phyloP scores from a whole-genome alignment of 2,329 filamentous ascomycete species.

The Monosporascus cannonballus region DNA sequence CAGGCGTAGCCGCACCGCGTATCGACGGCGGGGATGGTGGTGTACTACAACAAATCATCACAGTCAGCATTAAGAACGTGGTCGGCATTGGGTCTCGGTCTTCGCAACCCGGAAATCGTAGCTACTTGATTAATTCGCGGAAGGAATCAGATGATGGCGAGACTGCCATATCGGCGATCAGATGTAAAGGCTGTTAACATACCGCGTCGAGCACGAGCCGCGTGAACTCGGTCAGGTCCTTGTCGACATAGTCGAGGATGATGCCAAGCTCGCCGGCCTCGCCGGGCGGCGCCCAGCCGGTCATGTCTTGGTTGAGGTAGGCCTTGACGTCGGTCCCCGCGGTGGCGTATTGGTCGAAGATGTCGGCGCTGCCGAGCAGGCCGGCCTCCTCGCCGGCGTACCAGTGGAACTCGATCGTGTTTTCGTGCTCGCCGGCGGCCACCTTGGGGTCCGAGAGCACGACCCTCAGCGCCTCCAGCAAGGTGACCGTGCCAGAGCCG shows the following conservation, averaged over 20 bases:
- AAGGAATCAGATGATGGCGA: background rate
- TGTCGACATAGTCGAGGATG: constrained; percentile 31
- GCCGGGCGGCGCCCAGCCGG: constrained; percentile 24
- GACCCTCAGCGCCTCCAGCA: constrained; percentile 77
- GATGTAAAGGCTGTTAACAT: background rate
- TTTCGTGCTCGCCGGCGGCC: constrained; percentile 60
- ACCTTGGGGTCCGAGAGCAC: constrained; percentile 66
- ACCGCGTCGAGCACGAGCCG: constrained; percentile 25
- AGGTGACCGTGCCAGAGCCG: constrained; percentile 82
- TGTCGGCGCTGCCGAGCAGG: constrained; percentile 61
- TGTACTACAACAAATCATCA: constrained; percentile 18
- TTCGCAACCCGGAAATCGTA: too few relatives aligned
- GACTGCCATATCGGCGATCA: background rate
- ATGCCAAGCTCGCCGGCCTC: constrained; percentile 24
- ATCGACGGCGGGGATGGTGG: constrained; percentile 33
- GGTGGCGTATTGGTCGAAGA: constrained; percentile 30
- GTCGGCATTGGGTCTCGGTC: too few relatives aligned
- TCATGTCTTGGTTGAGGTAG: constrained; percentile 38
- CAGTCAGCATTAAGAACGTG: background rate
- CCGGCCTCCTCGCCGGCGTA: constrained; percentile 70
- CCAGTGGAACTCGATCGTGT: constrained; percentile 89
- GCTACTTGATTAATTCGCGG: too few relatives aligned
- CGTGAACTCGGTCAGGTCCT: constrained; percentile 27
- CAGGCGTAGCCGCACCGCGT: constrained; percentile 49
- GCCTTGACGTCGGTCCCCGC: constrained; percentile 26